phyloP scores from a whole-genome alignment of 2,329 filamentous ascomycete species.

The Onygenales sp. region DNA sequence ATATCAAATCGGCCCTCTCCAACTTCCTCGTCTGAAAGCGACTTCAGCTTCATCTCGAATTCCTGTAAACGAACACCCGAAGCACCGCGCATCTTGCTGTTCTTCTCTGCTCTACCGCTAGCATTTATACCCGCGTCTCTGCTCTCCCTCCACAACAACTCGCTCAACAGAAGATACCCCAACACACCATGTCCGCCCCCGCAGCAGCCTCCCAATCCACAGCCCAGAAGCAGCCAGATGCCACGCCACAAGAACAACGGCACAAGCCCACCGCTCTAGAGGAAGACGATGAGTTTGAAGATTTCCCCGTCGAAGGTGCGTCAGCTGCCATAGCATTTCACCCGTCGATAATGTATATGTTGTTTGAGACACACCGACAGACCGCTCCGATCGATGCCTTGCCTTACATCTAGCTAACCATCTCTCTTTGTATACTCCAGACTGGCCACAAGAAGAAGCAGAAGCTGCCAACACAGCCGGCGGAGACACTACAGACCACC shows the following conservation, averaged over 20 bases:
- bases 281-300: slow-evolving; percentile 98
- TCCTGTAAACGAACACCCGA: too few relatives aligned
- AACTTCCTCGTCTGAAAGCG: too few relatives aligned
- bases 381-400: background rate
- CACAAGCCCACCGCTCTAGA: slow-evolving; percentile 66
- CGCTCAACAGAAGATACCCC: background rate
- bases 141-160: background rate
- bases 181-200: slow-evolving; percentile 37
- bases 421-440: slow-evolving; percentile 36
- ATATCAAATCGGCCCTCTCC: background rate
- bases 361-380: too few relatives aligned
- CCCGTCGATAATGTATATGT: too few relatives aligned
- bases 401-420: background rate
- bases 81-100: too few relatives aligned
- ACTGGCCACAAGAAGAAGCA: slow-evolving; percentile 88
- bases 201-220: slow-evolving; percentile 15
- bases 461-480: slow-evolving; percentile 42
- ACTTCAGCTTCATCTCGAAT: too few relatives aligned
- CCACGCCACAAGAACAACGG: slow-evolving; percentile 41
- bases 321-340: background rate
- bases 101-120: too few relatives aligned
- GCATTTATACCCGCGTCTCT: too few relatives aligned
- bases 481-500: slow-evolving; percentile 59
- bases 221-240: slow-evolving; percentile 26
- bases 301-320: slow-evolving; percentile 91